Conservation (phyloP, 2,329 filamentous ascomycete species). For the Blumeria hordei region DNA sequence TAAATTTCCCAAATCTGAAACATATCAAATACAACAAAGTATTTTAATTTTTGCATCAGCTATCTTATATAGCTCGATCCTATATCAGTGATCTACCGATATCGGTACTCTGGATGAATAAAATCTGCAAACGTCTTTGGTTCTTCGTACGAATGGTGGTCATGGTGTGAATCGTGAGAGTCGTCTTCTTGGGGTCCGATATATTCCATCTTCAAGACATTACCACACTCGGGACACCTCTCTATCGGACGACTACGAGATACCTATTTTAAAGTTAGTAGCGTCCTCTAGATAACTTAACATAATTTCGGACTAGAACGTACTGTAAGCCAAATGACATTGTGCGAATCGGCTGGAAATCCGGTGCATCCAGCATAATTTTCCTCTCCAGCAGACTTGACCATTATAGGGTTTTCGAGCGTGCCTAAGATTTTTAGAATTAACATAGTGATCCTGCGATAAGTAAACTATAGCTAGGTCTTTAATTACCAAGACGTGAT, state of each 20-base stretch:
- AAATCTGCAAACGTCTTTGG: constrained; percentile 94
- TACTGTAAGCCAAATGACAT: constrained; percentile 76
- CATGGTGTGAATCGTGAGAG: constrained; percentile 23
- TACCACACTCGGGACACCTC: constrained; percentile 92
- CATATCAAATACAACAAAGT: too few species aligned
- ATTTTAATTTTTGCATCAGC: neutral
- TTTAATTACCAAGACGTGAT: constrained; percentile 47
- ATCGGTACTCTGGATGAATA: constrained; percentile 68
- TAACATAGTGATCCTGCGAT: neutral
- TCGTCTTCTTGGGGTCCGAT: constrained; percentile 48
- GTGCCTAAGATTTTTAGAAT: constrained; percentile 34
- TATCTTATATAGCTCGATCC: neutral
- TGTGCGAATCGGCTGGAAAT: constrained; percentile 75
- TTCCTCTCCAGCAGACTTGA: constrained; percentile 83
- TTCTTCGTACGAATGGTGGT: constrained; percentile 41
- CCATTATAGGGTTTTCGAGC: constrained; percentile 66
- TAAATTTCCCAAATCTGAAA: too few species aligned
- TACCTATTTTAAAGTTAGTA: constrained; percentile 27
- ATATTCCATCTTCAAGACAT: constrained; percentile 95
- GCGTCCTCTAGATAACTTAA: neutral
- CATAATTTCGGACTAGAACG: constrained; percentile 13
- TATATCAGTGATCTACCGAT: constrained; percentile 27
- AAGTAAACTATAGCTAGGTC: too few species aligned
- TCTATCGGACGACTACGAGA: constrained; percentile 75
- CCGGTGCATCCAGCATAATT: constrained; percentile 95